These are phyloP conservation scores for Orbilia oligospora DNA, from an alignment of 2,329 filamentous ascomycete species.

Conservation along the genomic window DNA sequence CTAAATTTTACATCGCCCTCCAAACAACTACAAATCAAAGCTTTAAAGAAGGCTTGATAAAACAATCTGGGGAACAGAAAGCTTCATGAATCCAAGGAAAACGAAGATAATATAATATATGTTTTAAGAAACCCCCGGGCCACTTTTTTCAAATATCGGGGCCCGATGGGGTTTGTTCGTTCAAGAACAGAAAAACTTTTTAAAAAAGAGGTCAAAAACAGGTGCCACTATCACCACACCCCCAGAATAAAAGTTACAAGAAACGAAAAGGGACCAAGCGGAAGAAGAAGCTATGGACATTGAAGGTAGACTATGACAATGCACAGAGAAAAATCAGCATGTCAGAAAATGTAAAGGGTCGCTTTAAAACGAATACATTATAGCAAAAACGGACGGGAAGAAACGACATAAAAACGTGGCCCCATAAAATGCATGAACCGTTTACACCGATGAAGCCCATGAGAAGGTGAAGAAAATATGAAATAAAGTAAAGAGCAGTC, in stretches of 20 bases:
- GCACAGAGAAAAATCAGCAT: constrained; percentile 60
- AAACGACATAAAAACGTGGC: constrained; percentile 46
- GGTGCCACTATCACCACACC: constrained; percentile 37
- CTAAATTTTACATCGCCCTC: constrained; percentile 6
- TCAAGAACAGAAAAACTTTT: constrained; percentile 34
- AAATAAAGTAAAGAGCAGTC: constrained; percentile 17
- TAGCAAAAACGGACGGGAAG: constrained; percentile 30
- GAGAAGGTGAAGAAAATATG: constrained; percentile 40
- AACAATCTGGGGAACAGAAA: constrained; percentile 15
- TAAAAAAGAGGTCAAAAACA: constrained; percentile 33
- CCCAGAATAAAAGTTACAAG: constrained; percentile 57
- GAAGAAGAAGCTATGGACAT: constrained; percentile 58
- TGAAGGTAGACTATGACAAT: constrained; percentile 59
- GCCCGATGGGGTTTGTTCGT: constrained; percentile 1
- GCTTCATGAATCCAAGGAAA: background rate
- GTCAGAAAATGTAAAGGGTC: constrained; percentile 53
- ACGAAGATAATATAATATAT: constrained; percentile 23
- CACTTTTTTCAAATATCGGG: constrained; percentile 27
- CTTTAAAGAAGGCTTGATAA: background rate
- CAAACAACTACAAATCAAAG: constrained; percentile 7
- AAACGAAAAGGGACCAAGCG: constrained; percentile 63
- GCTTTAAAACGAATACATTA: constrained; percentile 53
- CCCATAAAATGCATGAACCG: constrained; percentile 57
- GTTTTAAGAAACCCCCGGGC: constrained; percentile 7
- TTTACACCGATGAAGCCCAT: constrained; percentile 51